These are phyloP conservation scores for Aspergillus niger DNA, from an alignment of 2,329 filamentous ascomycete species.

Conservation along the genomic window DNA sequence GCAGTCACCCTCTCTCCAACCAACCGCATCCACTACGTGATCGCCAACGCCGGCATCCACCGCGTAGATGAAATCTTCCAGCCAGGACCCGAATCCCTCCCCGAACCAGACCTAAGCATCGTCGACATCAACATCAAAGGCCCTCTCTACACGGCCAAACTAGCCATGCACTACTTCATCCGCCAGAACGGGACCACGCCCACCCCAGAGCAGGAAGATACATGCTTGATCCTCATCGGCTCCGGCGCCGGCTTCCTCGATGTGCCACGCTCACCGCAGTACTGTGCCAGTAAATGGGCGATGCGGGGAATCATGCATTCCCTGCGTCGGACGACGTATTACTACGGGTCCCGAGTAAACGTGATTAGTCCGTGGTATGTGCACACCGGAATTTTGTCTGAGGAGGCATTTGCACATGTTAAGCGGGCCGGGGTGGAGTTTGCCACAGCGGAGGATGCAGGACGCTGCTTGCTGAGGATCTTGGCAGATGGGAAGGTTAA, in stretches of 20 bases:
- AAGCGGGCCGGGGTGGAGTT: neutral
- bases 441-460: constrained; percentile 4
- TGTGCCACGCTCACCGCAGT: constrained; percentile 35
- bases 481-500: constrained; percentile 30
- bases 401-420: constrained; percentile 1
- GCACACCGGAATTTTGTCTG: constrained; percentile 1
- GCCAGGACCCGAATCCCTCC: constrained; percentile 22
- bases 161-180: constrained; percentile 46
- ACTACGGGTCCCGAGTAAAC: constrained; percentile 40
- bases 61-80: constrained; percentile 32
- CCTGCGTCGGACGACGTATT: constrained; percentile 34
- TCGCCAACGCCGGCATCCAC: constrained; percentile 38
- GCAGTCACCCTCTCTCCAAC: constrained; percentile 28
- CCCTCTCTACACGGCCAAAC: constrained; percentile 50
- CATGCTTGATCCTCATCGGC: constrained; percentile 37
- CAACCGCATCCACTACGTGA: constrained; percentile 33
- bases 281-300: constrained; percentile 41
- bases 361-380: constrained; percentile 42
- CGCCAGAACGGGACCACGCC: constrained; percentile 29
- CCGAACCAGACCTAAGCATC: constrained; percentile 35
- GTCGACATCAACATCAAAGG: constrained; percentile 47
- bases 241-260: constrained; percentile 40
- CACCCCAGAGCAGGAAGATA: constrained; percentile 27
- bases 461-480: constrained; percentile 13
- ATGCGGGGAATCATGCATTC: constrained; percentile 43